Base-by-base conservation (phyloP, 1,284 basidiomycete species). In the Irpex rosettiformis region DNA sequence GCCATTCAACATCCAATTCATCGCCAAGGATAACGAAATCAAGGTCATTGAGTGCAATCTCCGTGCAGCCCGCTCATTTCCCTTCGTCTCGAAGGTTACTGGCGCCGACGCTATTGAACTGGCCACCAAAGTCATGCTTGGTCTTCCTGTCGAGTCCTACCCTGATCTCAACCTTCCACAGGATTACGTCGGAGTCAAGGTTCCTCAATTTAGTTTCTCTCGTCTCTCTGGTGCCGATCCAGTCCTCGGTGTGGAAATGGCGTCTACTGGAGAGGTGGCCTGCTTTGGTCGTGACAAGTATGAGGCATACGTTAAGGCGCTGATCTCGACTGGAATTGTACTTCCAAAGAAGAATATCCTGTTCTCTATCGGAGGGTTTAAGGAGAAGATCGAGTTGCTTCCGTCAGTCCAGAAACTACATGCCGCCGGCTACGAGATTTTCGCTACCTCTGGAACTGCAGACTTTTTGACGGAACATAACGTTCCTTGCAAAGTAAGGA, bases 11-110 rank as follows among this genome's bases (percentile, higher is more conserved):
- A 99, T 99, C 72, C 97, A 99, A 78, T 98, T 99, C 78, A 98
- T 99, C 68, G 96, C 96, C 59, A 99, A 99, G 84, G 92, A 98
- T 79, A 98, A 98, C 78, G 96, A 98, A 75, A 98, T 98, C 83
- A 98, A 99, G 83, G 96, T 99, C 67, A 99, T 99, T 72, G 96
- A 99, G 75, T 99, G 96, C 78, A 99, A 99, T 75, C 81, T 99
- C 42, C 94, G 96, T 62, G 97, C 97, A 2, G 96, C 96, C 27
- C 88, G 97, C 61, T 98, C 96, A 1, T 98, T 98, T 88, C 96
- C 97, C 57, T 99, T 99, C 80, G 96, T 99, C 48, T 96, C 94
- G 40, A 99, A 99, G 78, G 96, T 98, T 61, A 98, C 96, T 4
- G 95, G 95, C 33, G 83, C 98, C 65, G 96, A 99, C 70, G 96